Conservation (phyloP, 1,284 basidiomycete species). For the Sanghuangporus baumii region DNA sequence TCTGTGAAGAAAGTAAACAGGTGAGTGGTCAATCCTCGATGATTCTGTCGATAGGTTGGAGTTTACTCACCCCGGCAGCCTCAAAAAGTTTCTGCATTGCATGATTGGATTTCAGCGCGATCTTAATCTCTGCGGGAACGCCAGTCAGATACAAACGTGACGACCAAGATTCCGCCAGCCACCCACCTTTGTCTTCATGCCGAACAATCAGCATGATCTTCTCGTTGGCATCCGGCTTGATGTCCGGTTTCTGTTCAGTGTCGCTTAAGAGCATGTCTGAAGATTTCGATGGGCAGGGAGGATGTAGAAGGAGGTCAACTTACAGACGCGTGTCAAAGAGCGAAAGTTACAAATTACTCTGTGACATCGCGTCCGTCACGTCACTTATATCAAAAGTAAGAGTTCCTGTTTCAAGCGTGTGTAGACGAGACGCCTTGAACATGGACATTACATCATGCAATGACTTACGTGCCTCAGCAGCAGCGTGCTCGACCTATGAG, state of each 20-base stretch:
- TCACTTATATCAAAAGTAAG: too few species aligned
- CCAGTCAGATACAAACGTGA: not conserved
- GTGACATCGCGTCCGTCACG: not conserved
- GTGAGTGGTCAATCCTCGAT: not conserved
- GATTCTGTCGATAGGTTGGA: not conserved
- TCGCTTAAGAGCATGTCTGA: not conserved
- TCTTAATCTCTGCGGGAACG: conserved; percentile 7
- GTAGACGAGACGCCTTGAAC: too few species aligned
- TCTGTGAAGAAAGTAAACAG: not conserved
- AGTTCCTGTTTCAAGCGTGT: too few species aligned
- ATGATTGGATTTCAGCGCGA: conserved; percentile 10
- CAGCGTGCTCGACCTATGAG: not conserved
- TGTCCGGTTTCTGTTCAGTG: not conserved
- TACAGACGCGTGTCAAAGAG: not conserved
- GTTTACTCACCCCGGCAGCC: conserved; percentile 9
- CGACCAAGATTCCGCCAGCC: not conserved
- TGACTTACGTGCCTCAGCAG: not conserved
- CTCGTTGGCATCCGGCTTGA: conserved; percentile 1
- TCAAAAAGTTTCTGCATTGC: conserved; percentile 12
- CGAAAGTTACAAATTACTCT: not conserved
- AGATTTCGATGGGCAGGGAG: not conserved
- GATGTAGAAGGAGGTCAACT: not conserved
- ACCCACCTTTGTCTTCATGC: not conserved
- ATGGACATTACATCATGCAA: too few species aligned
- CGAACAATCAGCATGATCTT: conserved; percentile 3